These are phyloP conservation scores for Lunasporangiospora selenospora DNA, from an alignment of 192 early-diverging fungal species.

Conservation along the genomic window DNA sequence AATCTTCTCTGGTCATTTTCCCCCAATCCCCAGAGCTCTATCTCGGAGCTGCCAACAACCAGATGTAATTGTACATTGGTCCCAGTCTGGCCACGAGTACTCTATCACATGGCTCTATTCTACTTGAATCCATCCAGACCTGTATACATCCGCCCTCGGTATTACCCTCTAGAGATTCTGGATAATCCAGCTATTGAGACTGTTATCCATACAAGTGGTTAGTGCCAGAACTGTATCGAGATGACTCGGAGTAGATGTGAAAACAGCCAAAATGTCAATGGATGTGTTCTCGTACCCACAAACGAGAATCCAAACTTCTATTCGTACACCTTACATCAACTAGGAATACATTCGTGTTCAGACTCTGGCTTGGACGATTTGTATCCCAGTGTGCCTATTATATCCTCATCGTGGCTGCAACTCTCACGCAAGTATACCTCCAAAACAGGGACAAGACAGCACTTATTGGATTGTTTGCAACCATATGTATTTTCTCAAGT, in stretches of 20 bases:
- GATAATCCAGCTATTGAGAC: slow-evolving; percentile 26
- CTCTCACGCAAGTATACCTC: background rate
- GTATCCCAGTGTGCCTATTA: background rate
- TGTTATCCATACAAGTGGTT: slow-evolving; percentile 35
- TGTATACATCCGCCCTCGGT: background rate
- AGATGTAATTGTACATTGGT: background rate
- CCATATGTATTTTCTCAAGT: background rate
- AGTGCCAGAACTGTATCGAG: too few relatives aligned
- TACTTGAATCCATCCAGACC: background rate
- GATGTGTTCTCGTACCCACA: background rate
- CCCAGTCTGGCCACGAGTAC: background rate
- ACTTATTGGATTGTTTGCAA: background rate
- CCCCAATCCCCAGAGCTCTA: background rate
- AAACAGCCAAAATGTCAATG: background rate
- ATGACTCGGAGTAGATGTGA: too few relatives aligned
- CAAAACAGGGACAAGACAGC: background rate
- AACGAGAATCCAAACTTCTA: too few relatives aligned
- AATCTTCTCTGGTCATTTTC: slow-evolving; percentile 2
- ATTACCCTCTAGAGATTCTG: slow-evolving; percentile 4
- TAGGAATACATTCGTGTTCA: background rate
- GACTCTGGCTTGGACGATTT: background rate
- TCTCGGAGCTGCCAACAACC: background rate
- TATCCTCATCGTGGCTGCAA: background rate
- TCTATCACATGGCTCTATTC: background rate
- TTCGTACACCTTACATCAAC: background rate